phyloP scores from a whole-genome alignment of 1,139 yeast genomes.

The Diutina rugosa region DNA sequence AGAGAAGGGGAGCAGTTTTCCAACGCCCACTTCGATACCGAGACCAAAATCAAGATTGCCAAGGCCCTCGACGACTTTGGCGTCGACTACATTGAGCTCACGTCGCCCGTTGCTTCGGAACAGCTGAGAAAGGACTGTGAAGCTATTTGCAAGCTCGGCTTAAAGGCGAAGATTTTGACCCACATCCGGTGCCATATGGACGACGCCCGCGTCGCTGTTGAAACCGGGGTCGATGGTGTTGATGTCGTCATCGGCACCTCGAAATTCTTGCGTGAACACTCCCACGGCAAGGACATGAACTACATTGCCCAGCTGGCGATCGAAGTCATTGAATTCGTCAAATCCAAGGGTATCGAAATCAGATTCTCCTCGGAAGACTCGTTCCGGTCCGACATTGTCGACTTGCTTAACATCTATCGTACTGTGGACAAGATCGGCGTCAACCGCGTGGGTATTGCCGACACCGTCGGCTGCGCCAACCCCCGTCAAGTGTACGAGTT shows the following conservation, averaged over 20 bases:
- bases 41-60: slow-evolving; percentile 42
- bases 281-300: slow-evolving; percentile 45
- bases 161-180: slow-evolving; percentile 41
- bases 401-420: slow-evolving; percentile 41
- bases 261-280: slow-evolving; percentile 36
- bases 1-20: slow-evolving; percentile 55
- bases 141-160: slow-evolving; percentile 43
- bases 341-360: slow-evolving; percentile 44
- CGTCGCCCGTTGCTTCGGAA: slow-evolving; percentile 47
- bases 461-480: slow-evolving; percentile 50
- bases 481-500: slow-evolving; percentile 49
- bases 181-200: slow-evolving; percentile 52
- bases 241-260: slow-evolving; percentile 50
- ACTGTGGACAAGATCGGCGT: slow-evolving; percentile 49
- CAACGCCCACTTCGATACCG: slow-evolving; percentile 42
- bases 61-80: slow-evolving; percentile 48
- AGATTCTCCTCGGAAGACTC: slow-evolving; percentile 47
- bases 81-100: slow-evolving; percentile 45
- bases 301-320: slow-evolving; percentile 39
- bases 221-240: slow-evolving; percentile 50
- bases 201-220: slow-evolving; percentile 45
- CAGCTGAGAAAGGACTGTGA: slow-evolving; percentile 45
- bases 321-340: slow-evolving; percentile 45
- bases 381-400: slow-evolving; percentile 45
- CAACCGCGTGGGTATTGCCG: slow-evolving; percentile 49